These are phyloP conservation scores for Gentiana macrophylla DNA, from an alignment of 257 asterid genomes.

Conservation along the genomic window DNA sequence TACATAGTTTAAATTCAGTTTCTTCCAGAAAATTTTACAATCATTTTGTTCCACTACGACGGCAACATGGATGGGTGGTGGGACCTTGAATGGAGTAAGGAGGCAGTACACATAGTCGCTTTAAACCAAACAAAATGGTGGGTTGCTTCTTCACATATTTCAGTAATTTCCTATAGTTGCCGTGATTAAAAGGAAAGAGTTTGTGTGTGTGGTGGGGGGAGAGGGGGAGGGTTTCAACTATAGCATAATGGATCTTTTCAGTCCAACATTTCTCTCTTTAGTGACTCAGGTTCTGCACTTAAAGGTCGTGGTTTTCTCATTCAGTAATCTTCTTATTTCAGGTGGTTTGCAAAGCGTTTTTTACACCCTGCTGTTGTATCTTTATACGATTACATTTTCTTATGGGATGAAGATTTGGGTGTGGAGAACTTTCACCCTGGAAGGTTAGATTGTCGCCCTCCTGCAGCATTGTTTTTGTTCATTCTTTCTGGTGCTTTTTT, in stretches of 20 bases:
- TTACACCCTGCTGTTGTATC: constrained; percentile 84
- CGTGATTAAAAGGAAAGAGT: neutral
- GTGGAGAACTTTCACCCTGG: constrained; percentile 79
- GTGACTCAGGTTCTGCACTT: neutral
- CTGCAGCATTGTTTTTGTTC: neutral
- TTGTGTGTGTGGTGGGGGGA: neutral
- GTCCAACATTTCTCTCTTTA: neutral
- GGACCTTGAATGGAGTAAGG: constrained; percentile 76
- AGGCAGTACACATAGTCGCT: constrained; percentile 82
- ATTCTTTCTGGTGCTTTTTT: neutral
- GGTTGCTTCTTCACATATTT: constrained; percentile 5
- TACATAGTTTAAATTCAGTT: constrained; percentile 48
- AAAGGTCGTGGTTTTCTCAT: neutral
- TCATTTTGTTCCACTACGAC: constrained; percentile 85
- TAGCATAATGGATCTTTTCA: no score
- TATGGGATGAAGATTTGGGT: constrained; percentile 99
- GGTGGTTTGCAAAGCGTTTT: constrained; percentile 99
- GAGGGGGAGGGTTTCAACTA: neutral
- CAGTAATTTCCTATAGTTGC: no score
- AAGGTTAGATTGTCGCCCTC: constrained; percentile 36
- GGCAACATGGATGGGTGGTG: constrained; percentile 89
- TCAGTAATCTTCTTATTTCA: constrained; percentile 19
- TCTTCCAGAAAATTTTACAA: constrained; percentile 82
- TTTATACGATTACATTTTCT: constrained; percentile 76
- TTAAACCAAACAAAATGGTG: constrained; percentile 96